phyloP scores from a whole-genome alignment of 225 moss, liverwort and hornwort genomes.

The Bryoerythrophyllum caledonicum region DNA sequence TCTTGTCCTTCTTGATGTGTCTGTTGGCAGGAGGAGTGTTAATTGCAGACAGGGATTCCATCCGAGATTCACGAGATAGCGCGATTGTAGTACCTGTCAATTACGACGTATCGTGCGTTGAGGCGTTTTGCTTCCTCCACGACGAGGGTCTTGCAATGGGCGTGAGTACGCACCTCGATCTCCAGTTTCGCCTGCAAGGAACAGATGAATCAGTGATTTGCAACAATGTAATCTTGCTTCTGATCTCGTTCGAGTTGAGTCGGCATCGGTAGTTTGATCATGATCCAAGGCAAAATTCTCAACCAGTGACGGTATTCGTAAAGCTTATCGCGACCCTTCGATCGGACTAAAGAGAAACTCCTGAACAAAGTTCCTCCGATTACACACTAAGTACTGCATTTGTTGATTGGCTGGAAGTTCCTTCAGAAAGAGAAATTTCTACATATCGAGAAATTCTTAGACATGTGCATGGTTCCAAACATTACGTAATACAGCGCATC shows the following conservation, averaged over 20 bases:
- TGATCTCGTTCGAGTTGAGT: too few relatives aligned
- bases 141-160: conserved; percentile 39
- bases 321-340: too few relatives aligned
- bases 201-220: background rate
- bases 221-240: too few relatives aligned
- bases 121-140: conserved; percentile 51
- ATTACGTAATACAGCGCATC: background rate
- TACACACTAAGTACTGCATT: background rate
- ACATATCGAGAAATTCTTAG: background rate
- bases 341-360: too few relatives aligned
- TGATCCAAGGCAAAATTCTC: too few relatives aligned
- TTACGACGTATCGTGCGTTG: conserved; percentile 46
- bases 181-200: conserved; percentile 46
- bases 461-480: background rate
- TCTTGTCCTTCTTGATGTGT: conserved; percentile 58
- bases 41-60: background rate
- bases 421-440: background rate
- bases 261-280: too few relatives aligned
- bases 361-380: too few relatives aligned
- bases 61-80: background rate
- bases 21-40: conserved; percentile 11
- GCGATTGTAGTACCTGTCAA: conserved; percentile 39
- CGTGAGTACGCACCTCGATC: conserved; percentile 43
- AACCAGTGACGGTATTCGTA: too few relatives aligned
- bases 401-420: background rate